Conservation (phyloP, 78 protist genomes). For the Cavenderia fasciculata region DNA sequence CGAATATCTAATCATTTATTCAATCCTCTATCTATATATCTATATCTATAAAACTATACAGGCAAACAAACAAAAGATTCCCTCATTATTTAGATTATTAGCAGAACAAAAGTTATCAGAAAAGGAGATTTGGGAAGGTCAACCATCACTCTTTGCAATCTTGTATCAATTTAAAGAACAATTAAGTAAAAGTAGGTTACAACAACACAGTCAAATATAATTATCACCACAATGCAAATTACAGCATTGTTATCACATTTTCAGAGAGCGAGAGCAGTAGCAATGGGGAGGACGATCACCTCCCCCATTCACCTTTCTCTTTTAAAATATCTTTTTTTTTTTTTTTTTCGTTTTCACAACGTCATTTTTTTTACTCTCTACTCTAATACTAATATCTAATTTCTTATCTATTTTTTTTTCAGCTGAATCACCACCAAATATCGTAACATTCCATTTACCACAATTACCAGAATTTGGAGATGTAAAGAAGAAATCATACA, state of each 20-base stretch:
- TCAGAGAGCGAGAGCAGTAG: no score
- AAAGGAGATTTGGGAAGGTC: conserved; percentile 76
- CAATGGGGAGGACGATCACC: no score
- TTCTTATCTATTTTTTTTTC: background rate
- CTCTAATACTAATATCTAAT: no score
- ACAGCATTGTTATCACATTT: no score
- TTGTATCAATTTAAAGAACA: conserved; percentile 76
- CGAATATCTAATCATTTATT: background rate
- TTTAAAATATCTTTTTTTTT: background rate
- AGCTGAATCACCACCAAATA: conserved; percentile 74
- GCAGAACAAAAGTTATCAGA: conserved; percentile 78
- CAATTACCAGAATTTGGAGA: conserved; percentile 52
- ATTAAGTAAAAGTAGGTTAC: conserved; percentile 21
- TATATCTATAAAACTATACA: background rate
- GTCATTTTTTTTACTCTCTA: no score
- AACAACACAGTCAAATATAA: no score
- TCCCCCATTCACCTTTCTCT: background rate
- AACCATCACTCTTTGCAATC: conserved; percentile 50
- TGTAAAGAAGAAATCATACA: conserved; percentile 54
- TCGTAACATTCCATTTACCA: conserved; percentile 69
- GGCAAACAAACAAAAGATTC: conserved; percentile 63
- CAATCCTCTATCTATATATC: background rate
- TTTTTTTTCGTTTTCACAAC: background rate
- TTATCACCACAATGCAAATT: no score
- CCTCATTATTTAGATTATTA: conserved; percentile 67